These are phyloP conservation scores for Wickerhamiella sergipiensis DNA, from an alignment of 805 yeast species.

Conservation along the genomic window DNA sequence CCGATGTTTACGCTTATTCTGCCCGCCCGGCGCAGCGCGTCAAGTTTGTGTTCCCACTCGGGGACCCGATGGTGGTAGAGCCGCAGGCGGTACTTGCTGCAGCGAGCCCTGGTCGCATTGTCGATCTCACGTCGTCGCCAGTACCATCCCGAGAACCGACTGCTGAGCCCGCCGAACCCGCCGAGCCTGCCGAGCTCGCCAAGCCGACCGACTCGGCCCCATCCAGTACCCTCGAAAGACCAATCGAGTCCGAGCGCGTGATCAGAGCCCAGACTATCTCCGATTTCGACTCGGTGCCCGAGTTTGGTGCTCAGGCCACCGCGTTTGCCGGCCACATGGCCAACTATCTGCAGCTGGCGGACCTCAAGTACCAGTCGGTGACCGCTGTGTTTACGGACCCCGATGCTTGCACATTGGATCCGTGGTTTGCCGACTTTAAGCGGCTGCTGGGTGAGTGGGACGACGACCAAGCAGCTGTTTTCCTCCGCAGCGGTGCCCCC, in stretches of 20 bases:
- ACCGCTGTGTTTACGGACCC: conserved; percentile 3
- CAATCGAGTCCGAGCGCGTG: not conserved
- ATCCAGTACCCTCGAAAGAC: too few species aligned
- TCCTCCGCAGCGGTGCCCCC: conserved; percentile 10
- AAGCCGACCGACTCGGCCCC: not conserved
- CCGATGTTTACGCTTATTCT: conserved; percentile 3
- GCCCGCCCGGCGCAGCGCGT: conserved; percentile 1
- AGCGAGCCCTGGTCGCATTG: not conserved
- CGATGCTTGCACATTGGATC: conserved; percentile 5
- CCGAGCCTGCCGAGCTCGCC: not conserved
- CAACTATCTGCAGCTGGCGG: conserved; percentile 1
- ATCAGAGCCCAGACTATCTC: not conserved
- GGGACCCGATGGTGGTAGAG: conserved; percentile 2
- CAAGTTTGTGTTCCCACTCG: conserved; percentile 7
- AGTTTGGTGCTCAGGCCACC: not conserved
- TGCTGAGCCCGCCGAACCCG: not conserved
- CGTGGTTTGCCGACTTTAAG: conserved; percentile 22
- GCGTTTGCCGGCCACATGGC: conserved; percentile 4
- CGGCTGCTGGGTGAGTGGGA: conserved; percentile 27
- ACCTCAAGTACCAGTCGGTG: conserved; percentile 1
- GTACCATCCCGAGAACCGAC: not conserved
- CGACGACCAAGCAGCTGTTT: conserved; percentile 19
- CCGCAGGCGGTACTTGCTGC: too few species aligned
- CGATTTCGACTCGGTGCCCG: not conserved
- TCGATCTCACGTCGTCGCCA: not conserved